These are phyloP conservation scores for Claviceps sorghi DNA, from an alignment of 2,329 filamentous ascomycete genomes.

Conservation along the genomic window DNA sequence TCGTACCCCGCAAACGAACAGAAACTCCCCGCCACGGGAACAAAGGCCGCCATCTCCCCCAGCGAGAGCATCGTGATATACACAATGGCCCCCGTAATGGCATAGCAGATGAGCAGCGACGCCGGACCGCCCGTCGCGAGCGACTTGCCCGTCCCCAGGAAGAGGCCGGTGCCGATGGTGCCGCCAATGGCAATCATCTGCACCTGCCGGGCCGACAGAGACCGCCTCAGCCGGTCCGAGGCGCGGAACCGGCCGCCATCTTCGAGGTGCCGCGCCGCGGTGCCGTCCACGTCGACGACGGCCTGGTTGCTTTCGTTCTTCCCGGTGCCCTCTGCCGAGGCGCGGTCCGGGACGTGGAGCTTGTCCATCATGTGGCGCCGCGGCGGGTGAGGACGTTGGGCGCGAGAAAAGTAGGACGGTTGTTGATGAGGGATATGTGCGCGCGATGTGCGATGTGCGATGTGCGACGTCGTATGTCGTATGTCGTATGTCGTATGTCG, in stretches of 20 bases:
- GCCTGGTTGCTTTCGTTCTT: neutral
- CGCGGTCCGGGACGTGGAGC: neutral
- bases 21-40: conserved; percentile 38
- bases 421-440: no score
- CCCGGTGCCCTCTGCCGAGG: neutral
- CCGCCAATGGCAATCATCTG: conserved; percentile 53
- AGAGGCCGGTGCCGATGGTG: conserved; percentile 46
- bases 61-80: conserved; percentile 44
- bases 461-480: no score
- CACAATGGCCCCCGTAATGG: conserved; percentile 41
- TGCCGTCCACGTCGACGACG: neutral
- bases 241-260: conserved; percentile 3
- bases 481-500: no score
- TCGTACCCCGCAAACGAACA: conserved; percentile 30
- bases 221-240: conserved; percentile 29
- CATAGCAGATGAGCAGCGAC: conserved; percentile 38
- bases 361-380: conserved; percentile 1
- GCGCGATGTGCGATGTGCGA: no score
- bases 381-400: no score
- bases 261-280: neutral
- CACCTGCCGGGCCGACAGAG: conserved; percentile 45
- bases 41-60: conserved; percentile 45
- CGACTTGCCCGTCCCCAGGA: conserved; percentile 46
- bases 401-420: no score
- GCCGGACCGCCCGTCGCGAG: conserved; percentile 45